Conservation (phyloP, 331 rosid species). For the Pyracantha coccinea region DNA sequence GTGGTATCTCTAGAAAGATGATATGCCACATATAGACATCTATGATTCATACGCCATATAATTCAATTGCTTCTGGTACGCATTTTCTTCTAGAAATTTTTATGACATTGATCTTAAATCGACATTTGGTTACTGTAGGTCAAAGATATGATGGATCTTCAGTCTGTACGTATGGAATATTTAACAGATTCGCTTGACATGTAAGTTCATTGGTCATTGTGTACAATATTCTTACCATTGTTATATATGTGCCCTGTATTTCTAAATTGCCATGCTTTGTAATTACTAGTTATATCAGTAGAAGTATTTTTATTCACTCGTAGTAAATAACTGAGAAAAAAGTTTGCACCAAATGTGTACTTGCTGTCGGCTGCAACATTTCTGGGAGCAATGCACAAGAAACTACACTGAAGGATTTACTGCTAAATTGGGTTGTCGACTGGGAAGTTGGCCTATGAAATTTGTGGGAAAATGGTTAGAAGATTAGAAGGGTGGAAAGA, state of each 20-base stretch:
- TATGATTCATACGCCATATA: background rate
- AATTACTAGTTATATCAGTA: background rate
- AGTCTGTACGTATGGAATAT: conserved; percentile 81
- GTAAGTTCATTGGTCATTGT: conserved; percentile 45
- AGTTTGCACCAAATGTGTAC: background rate
- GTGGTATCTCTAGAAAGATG: background rate
- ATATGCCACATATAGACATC: background rate
- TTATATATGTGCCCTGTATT: background rate
- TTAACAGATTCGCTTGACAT: conserved; percentile 63
- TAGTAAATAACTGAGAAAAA: background rate
- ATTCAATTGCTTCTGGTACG: background rate
- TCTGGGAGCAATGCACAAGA: background rate
- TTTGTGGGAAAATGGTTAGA: background rate
- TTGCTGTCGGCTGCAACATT: background rate
- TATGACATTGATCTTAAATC: conserved; percentile 8
- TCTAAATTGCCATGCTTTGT: background rate
- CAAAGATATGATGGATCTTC: conserved; percentile 96
- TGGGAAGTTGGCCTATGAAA: background rate
- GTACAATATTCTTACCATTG: background rate
- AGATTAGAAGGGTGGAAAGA: background rate
- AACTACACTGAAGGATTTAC: background rate
- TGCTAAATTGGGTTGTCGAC: background rate
- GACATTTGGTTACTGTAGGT: conserved; percentile 48
- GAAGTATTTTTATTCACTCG: background rate
- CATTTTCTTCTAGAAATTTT: background rate